Percentiles rank a stretch among this genome's conserved stretches.
phyloP scores from a whole-genome alignment of 495 filamentous ascomycete species.

The Aspergillus conjunctus region DNA sequence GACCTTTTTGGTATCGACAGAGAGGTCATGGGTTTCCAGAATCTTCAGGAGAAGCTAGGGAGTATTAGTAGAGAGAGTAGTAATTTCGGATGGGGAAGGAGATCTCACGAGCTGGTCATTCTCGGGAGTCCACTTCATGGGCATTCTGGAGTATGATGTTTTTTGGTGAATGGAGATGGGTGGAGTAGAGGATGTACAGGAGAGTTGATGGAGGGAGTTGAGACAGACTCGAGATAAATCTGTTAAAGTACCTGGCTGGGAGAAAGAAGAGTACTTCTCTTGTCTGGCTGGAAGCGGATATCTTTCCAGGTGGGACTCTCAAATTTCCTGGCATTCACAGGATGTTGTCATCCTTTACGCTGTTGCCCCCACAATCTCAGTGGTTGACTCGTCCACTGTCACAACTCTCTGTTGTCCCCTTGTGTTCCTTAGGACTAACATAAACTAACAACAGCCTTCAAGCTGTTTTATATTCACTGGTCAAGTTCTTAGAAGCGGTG shows the following conservation, averaged over 20 bases:
- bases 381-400: background rate
- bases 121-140: slow-evolving; percentile 44
- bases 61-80: slow-evolving; percentile 6
- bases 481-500: slow-evolving; percentile 2
- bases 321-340: background rate
- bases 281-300: background rate
- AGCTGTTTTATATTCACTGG: background rate
- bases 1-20: slow-evolving; percentile 42
- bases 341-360: background rate
- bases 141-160: slow-evolving; percentile 33
- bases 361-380: background rate
- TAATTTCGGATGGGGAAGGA: background rate
- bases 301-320: background rate
- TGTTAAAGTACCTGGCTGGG: background rate
- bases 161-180: background rate
- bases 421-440: background rate
- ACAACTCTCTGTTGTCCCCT: background rate
- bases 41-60: slow-evolving; percentile 50
- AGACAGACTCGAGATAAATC: background rate
- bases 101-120: slow-evolving; percentile 43
- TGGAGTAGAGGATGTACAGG: background rate
- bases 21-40: slow-evolving; percentile 46
- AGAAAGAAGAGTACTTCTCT: background rate
- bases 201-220: slow-evolving; percentile 9
- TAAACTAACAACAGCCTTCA: background rate